Conservation (phyloP, 2,329 filamentous ascomycete genomes). For the Dactylellina sp. region DNA sequence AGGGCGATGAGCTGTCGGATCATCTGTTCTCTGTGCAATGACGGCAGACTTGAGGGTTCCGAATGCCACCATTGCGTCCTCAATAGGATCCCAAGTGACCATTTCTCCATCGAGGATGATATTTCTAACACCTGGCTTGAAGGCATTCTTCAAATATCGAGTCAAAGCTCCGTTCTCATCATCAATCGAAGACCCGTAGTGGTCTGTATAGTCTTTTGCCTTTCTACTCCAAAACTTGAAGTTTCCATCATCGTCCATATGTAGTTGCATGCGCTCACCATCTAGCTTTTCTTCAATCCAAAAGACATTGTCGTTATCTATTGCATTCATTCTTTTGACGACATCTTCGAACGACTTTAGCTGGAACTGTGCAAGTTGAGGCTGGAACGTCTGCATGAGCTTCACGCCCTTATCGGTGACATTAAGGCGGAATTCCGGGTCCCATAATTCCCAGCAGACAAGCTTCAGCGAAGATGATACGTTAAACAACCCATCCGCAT, state of each 20-base stretch:
- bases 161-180: conserved; percentile 83
- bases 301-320: conserved; percentile 79
- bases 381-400: conserved; percentile 95
- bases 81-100: conserved; percentile 94
- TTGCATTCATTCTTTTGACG: conserved; percentile 72
- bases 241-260: conserved; percentile 81
- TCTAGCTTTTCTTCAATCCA: conserved; percentile 99
- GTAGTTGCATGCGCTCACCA: conserved; percentile 95
- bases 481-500: conserved; percentile 82
- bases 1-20: conserved; percentile 74
- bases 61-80: conserved; percentile 87
- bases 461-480: conserved; percentile 89
- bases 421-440: conserved; percentile 78
- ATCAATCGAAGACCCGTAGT: conserved; percentile 83
- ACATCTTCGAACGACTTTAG: conserved; percentile 87
- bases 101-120: conserved; percentile 97
- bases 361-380: conserved; percentile 92
- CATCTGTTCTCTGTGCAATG: conserved; percentile 77
- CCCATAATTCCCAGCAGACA: conserved; percentile 92
- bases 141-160: conserved; percentile 80
- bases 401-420: conserved; percentile 77
- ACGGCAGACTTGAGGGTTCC: conserved; percentile 94
- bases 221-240: conserved; percentile 96
- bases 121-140: conserved; percentile 80
- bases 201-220: conserved; percentile 93